These are phyloP conservation scores for Gossypium herbaceum DNA, from an alignment of 345 rosid species.

Conservation along the genomic window DNA sequence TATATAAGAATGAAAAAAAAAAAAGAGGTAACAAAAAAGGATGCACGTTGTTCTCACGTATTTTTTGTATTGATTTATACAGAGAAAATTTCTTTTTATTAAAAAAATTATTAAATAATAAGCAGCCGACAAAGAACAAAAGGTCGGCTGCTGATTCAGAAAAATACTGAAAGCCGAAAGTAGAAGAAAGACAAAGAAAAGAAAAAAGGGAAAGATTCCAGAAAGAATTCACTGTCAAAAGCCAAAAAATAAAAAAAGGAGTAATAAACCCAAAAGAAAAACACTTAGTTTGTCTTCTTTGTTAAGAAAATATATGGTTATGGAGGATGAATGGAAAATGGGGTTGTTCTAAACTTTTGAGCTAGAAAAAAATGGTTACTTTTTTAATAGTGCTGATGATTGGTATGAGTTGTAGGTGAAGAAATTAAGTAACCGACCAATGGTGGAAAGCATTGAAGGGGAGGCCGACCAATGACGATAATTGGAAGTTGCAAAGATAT, in stretches of 20 bases:
- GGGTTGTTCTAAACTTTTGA: neutral
- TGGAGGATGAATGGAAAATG: slow-evolving; percentile 2
- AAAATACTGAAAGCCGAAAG: slow-evolving; percentile 41
- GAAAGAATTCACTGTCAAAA: slow-evolving; percentile 18
- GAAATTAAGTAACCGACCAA: slow-evolving; percentile 8
- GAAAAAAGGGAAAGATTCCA: neutral
- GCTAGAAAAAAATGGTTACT: neutral
- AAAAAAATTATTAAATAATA: neutral
- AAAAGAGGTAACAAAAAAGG: slow-evolving; percentile 5
- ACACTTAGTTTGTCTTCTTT: neutral
- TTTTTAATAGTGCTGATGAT: neutral
- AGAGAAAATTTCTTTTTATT: neutral
- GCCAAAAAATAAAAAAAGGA: neutral
- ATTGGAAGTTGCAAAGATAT: neutral
- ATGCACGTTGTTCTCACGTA: slow-evolving; percentile 41
- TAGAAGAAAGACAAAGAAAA: slow-evolving; percentile 6
- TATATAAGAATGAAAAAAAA: neutral
- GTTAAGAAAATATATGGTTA: neutral
- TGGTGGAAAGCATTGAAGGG: neutral
- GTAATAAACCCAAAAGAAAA: neutral
- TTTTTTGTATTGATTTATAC: neutral
- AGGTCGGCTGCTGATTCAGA: slow-evolving; percentile 41
- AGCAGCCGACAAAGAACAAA: slow-evolving; percentile 38
- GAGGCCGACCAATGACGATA: slow-evolving; percentile 14
- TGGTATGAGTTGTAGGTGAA: neutral